Evolutionary conservation across 495 filamentous ascomycete species (phyloP).

Genomic region (Viridothelium virens): DNA sequence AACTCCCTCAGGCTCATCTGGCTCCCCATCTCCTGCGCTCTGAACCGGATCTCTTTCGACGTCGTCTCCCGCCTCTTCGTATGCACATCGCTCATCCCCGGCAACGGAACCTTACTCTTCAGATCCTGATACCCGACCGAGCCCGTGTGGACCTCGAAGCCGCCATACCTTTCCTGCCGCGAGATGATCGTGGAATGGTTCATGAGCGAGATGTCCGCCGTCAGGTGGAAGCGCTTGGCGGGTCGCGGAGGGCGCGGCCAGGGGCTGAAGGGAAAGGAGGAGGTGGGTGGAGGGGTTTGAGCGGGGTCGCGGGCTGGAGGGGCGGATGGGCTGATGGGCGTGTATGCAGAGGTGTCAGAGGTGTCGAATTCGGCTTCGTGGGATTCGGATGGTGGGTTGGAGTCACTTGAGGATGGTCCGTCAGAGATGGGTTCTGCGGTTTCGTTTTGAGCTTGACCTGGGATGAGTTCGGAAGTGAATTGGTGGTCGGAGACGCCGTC

Average conservation of each 20-base stretch:
- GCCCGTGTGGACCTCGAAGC: conserved; percentile 27
- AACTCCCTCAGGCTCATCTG: background rate
- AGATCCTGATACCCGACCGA: conserved; percentile 29
- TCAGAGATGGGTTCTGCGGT: background rate
- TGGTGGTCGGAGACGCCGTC: background rate
- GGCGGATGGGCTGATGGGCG: background rate
- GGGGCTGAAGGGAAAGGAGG: conserved; percentile 12
- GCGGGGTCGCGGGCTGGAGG: conserved; percentile 2
- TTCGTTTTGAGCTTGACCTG: background rate
- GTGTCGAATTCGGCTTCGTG: background rate
- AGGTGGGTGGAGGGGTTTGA: conserved; percentile 9
- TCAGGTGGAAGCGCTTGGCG: conserved; percentile 28
- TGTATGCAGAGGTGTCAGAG: conserved; percentile 15
- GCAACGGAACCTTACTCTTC: conserved; percentile 25
- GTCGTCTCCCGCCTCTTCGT: conserved; percentile 15
- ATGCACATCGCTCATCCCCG: conserved; percentile 32
- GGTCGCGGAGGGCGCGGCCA: conserved; percentile 8
- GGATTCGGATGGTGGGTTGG: background rate
- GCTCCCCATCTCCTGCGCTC: conserved; percentile 21
- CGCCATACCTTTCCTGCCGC: conserved; percentile 35
- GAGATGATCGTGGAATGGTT: conserved; percentile 37
- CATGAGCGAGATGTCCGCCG: conserved; percentile 27
- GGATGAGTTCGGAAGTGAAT: conserved; percentile 19
- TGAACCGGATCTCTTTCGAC: conserved; percentile 23
- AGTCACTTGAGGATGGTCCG: conserved; percentile 12